Evolutionary conservation across 345 rosid genomes (phyloP), one percentile per base, ranked within the genome.

Genomic region (Euphorbia tirucalli): DNA sequence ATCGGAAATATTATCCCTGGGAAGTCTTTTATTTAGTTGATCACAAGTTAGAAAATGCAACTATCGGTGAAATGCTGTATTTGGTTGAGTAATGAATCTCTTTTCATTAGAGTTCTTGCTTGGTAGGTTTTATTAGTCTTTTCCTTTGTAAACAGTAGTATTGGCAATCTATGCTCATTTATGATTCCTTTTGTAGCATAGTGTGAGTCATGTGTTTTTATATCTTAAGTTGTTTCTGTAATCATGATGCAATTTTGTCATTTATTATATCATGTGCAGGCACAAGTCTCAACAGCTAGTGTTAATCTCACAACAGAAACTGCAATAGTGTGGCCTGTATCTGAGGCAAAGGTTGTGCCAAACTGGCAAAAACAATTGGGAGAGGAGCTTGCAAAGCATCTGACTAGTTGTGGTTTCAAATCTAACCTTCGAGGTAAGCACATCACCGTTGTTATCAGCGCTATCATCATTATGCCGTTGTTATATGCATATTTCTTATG

Each of bases 261-360:
- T 21, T 9, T 49, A 15, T 50, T 30, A 37, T 68, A 31, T 57
- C 30, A n/a, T 77, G 81, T 75, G 78, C 88, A 95, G 97, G 88
- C 97, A 70, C 93, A 86, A 87, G 97, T 95, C 67, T 90, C 88
- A 7, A 71, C 97, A 61, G 97, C 97, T 65, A 89, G 83, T 70
- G 97, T 95, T 68, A 92, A 92, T 80, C 96, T 90, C 73, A 83
- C 97, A 7, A 92, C 97, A 0, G 99, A 95, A 87, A 90, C 97
- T 50, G 99, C 97, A 67, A 50, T 92, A 27, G 90, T 95, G 50
- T 92, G 99, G 97, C 97, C 97, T 16, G 81, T 81, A 68, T 86
- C 87, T 3, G 96, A 92, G 83, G 97, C 93, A 50, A 95, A 84
- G 80, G 82, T 56, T 69, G 65, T 73, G 24, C 88, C 94, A 56